phyloP scores from a whole-genome alignment of 768 basidiomycete species.

The Coprinellus aureogranulatus region DNA sequence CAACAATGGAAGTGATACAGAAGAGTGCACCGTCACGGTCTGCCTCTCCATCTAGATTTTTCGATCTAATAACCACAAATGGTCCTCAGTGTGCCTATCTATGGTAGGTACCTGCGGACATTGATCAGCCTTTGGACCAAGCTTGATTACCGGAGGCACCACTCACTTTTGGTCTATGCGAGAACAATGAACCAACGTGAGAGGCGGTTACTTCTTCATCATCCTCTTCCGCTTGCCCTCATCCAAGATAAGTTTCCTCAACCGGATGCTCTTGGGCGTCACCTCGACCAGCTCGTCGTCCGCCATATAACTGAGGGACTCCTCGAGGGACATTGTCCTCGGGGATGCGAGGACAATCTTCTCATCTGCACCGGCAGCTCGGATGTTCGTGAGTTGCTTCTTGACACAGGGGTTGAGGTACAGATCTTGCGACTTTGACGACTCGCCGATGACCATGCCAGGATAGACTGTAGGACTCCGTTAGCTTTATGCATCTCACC shows the following conservation, averaged over 20 bases:
- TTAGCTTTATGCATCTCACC: background rate
- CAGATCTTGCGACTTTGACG: conserved; percentile 43
- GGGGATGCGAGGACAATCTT: conserved; percentile 48
- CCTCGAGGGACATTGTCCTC: conserved; percentile 43
- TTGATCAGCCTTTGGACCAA: too few relatives aligned
- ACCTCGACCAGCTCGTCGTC: conserved; percentile 51
- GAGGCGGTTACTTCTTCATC: conserved; percentile 20
- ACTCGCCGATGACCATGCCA: conserved; percentile 53
- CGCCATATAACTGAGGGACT: conserved; percentile 46
- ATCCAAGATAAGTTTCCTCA: conserved; percentile 43
- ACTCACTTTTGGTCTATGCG: too few relatives aligned
- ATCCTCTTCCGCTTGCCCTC: conserved; percentile 31
- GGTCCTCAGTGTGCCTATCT: too few relatives aligned
- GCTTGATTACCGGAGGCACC: too few relatives aligned
- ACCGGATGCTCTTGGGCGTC: conserved; percentile 39
- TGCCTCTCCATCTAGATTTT: too few relatives aligned
- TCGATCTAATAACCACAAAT: too few relatives aligned
- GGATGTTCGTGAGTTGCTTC: conserved; percentile 50
- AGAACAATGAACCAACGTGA: too few relatives aligned
- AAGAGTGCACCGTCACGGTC: too few relatives aligned
- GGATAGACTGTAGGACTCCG: conserved; percentile 37
- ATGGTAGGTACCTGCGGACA: too few relatives aligned
- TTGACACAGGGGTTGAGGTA: conserved; percentile 48
- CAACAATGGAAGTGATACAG: too few relatives aligned
- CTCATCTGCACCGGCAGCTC: conserved; percentile 47